These are phyloP conservation scores for Termitomyces bulborhizus DNA, from an alignment of 768 basidiomycete genomes.

Conservation along the genomic window DNA sequence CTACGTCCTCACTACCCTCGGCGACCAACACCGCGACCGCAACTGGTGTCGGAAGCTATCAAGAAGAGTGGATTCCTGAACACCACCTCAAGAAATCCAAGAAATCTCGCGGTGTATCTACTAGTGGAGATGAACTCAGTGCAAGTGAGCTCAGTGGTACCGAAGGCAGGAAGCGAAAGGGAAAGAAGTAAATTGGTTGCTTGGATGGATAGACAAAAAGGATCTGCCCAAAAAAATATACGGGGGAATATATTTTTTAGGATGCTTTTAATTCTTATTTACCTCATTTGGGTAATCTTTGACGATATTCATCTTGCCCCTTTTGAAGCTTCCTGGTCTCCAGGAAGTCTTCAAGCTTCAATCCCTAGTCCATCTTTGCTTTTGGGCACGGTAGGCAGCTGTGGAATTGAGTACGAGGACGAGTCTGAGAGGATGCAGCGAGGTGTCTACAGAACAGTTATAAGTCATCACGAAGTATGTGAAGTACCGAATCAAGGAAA, in stretches of 20 bases:
- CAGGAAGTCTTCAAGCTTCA: too few species aligned
- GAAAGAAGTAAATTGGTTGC: conserved; percentile 29
- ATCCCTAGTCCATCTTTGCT: too few species aligned
- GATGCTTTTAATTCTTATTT: neutral
- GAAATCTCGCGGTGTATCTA: conserved; percentile 33
- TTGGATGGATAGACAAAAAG: too few species aligned
- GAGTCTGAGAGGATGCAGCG: too few species aligned
- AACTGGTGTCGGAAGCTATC: conserved; percentile 63
- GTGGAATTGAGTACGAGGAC: too few species aligned
- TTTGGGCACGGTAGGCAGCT: too few species aligned
- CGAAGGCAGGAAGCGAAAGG: conserved; percentile 55
- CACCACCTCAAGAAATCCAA: conserved; percentile 74
- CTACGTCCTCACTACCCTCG: conserved; percentile 27
- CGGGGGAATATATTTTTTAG: conserved; percentile 6
- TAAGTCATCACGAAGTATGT: too few species aligned
- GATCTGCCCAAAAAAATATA: conserved; percentile 3
- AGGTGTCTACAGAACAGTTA: too few species aligned
- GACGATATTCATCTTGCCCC: neutral
- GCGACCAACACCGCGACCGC: conserved; percentile 56
- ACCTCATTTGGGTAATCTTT: neutral
- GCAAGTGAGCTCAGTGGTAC: conserved; percentile 58
- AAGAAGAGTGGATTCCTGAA: conserved; percentile 92
- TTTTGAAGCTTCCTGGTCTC: too few species aligned
- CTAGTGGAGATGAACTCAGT: conserved; percentile 61
- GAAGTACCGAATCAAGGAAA: too few species aligned